phyloP scores from a whole-genome alignment of 2,329 filamentous ascomycete genomes.

The Cytospora piceicola region DNA sequence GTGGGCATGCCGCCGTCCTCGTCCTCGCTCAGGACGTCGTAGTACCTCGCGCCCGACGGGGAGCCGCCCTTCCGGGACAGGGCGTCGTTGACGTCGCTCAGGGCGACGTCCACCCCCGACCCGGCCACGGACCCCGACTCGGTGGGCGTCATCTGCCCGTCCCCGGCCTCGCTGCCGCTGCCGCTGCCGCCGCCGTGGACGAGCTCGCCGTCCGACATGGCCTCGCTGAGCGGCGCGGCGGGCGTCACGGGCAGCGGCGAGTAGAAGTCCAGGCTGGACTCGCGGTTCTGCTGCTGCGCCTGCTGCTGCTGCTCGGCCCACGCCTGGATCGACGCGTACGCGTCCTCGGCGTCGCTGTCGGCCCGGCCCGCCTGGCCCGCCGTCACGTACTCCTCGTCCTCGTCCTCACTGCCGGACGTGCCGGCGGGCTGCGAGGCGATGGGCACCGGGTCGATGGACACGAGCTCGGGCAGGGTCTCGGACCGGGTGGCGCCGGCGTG shows the following conservation, averaged over 20 bases:
- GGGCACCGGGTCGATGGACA: slow-evolving; percentile 16
- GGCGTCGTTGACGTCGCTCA: slow-evolving; percentile 49
- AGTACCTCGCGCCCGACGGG: slow-evolving; percentile 43
- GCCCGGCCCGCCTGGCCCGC: slow-evolving; percentile 45
- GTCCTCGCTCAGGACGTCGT: slow-evolving; percentile 63
- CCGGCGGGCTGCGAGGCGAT: not conserved
- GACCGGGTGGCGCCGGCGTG: slow-evolving; percentile 36
- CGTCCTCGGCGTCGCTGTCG: slow-evolving; percentile 46
- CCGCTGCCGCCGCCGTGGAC: not conserved
- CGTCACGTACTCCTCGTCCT: slow-evolving; percentile 59
- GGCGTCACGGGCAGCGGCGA: slow-evolving; percentile 62
- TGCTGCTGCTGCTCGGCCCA: slow-evolving; percentile 59
- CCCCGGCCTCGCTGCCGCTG: slow-evolving; percentile 38
- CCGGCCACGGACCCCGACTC: slow-evolving; percentile 61
- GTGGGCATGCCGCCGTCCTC: slow-evolving; percentile 61
- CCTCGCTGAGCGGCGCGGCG: slow-evolving; percentile 53
- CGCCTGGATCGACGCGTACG: slow-evolving; percentile 65
- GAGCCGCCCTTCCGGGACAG: slow-evolving; percentile 42
- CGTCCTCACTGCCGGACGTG: slow-evolving; percentile 35
- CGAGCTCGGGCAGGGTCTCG: slow-evolving; percentile 22
- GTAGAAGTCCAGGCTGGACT: slow-evolving; percentile 56
- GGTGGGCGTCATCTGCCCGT: slow-evolving; percentile 61
- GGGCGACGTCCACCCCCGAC: slow-evolving; percentile 53
- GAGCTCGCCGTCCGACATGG: slow-evolving; percentile 44
- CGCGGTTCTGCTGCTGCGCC: slow-evolving; percentile 20